phyloP scores from a whole-genome alignment of 148 eudicot genomes.

The Rhododendron ferrugineum region DNA sequence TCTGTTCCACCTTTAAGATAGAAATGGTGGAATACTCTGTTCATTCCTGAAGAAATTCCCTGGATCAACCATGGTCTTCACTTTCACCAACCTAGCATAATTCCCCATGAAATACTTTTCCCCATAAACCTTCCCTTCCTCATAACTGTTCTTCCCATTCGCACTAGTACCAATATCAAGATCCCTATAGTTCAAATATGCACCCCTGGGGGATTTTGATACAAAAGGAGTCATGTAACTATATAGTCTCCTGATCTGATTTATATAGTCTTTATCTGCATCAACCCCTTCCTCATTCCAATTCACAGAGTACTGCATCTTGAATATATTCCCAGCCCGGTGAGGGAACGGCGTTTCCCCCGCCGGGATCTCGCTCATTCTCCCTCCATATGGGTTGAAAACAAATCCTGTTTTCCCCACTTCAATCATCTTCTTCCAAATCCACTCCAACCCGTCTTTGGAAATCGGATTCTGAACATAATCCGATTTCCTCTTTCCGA shows the following conservation, averaged over 20 bases:
- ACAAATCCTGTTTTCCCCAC: constrained; percentile 15
- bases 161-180: constrained; percentile 28
- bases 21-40: constrained; percentile 13
- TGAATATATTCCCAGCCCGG: constrained; percentile 32
- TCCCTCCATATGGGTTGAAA: constrained; percentile 37
- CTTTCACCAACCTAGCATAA: constrained; percentile 24
- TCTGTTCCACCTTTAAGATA: background rate
- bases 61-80: constrained; percentile 13
- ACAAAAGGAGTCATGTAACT: constrained; percentile 35
- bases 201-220: constrained; percentile 29
- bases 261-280: constrained; percentile 4
- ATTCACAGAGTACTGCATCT: constrained; percentile 28
- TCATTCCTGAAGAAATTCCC: constrained; percentile 16
- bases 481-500: constrained; percentile 34
- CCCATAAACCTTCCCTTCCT: constrained; percentile 21
- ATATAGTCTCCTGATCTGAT: constrained; percentile 15
- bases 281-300: constrained; percentile 27
- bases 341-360: constrained; percentile 31
- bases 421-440: constrained; percentile 35
- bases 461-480: constrained; percentile 30
- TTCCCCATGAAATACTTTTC: constrained; percentile 26
- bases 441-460: constrained; percentile 27
- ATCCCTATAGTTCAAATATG: constrained; percentile 38
- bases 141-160: constrained; percentile 8
- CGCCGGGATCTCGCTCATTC: constrained; percentile 27